Evolutionary conservation across 2,329 filamentous ascomycete genomes (phyloP).

Genomic region (Colletotrichum orchidophilum): DNA sequence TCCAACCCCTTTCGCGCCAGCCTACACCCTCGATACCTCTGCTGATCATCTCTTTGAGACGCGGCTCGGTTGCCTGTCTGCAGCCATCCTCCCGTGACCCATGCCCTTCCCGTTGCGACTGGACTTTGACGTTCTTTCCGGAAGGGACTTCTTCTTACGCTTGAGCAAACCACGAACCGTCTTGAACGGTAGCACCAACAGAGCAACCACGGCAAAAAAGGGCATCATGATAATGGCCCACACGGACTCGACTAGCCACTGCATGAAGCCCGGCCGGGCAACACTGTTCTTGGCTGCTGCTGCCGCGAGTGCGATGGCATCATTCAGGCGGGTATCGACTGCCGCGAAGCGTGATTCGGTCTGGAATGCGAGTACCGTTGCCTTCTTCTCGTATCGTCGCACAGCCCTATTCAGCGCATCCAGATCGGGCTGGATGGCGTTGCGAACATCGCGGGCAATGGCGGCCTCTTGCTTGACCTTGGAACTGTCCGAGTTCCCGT

Average conservation of each 20-base stretch:
- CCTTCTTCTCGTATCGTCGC: slow-evolving; percentile 89
- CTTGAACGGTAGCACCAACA: slow-evolving; percentile 55
- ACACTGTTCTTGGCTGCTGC: slow-evolving; percentile 69
- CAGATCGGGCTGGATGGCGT: slow-evolving; percentile 79
- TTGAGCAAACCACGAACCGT: slow-evolving; percentile 48
- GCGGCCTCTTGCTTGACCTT: slow-evolving; percentile 53
- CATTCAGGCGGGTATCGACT: slow-evolving; percentile 76
- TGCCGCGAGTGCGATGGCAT: slow-evolving; percentile 83
- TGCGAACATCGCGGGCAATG: slow-evolving; percentile 67
- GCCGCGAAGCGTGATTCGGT: slow-evolving; percentile 79
- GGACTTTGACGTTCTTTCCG: slow-evolving; percentile 38
- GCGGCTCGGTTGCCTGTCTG: slow-evolving; percentile 47
- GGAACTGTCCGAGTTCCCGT: slow-evolving; percentile 43
- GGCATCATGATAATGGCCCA: slow-evolving; percentile 51
- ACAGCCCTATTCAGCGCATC: slow-evolving; percentile 91
- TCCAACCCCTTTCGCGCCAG: neutral
- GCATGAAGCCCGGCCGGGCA: slow-evolving; percentile 47
- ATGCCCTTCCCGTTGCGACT: slow-evolving; percentile 38
- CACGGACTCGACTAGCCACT: slow-evolving; percentile 49
- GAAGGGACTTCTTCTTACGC: slow-evolving; percentile 41
- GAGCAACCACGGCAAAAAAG: slow-evolving; percentile 48
- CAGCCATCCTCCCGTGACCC: slow-evolving; percentile 44
- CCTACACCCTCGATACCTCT: neutral
- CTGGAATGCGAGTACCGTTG: slow-evolving; percentile 77
- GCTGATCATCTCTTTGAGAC: slow-evolving; percentile 35